phyloP scores from a whole-genome alignment of 2,329 filamentous ascomycete genomes.

The Trichoderma asperellum region DNA sequence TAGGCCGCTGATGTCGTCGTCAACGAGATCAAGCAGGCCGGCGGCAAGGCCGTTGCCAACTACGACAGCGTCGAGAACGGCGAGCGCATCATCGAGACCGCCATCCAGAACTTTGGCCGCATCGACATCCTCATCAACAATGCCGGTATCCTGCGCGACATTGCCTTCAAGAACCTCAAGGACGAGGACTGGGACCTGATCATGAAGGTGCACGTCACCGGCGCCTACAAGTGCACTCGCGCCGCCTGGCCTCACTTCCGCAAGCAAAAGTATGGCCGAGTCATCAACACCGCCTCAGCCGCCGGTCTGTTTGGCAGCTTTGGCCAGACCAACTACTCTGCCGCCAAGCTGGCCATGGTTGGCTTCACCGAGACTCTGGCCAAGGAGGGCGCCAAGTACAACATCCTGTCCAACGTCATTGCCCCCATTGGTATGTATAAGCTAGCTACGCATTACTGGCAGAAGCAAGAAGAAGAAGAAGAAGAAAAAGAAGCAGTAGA shows the following conservation, averaged over 20 bases:
- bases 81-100: conserved; percentile 90
- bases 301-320: conserved; percentile 95
- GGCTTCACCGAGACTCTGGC: conserved; percentile 97
- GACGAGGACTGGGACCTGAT: conserved; percentile 97
- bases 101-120: conserved; percentile 78
- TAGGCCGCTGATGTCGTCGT: conserved; percentile 83
- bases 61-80: conserved; percentile 94
- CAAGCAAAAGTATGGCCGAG: conserved; percentile 96
- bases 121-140: conserved; percentile 98
- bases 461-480: not conserved
- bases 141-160: conserved; percentile 89
- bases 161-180: conserved; percentile 99
- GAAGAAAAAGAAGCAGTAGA: not conserved
- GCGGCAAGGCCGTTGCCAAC: conserved; percentile 96
- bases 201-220: conserved; percentile 88
- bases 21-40: conserved; percentile 80
- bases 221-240: conserved; percentile 91
- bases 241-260: conserved; percentile 97
- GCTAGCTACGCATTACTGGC: not conserved
- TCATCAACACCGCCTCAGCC: conserved; percentile 97
- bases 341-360: conserved; percentile 92
- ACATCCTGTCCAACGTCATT: conserved; percentile 94
- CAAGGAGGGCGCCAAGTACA: conserved; percentile 97
- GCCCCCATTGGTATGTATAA: conserved; percentile 69
- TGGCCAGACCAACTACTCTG: conserved; percentile 95